Conservation (phyloP, 371 early-diverging fungal genomes). For the Mortierella sp. region DNA sequence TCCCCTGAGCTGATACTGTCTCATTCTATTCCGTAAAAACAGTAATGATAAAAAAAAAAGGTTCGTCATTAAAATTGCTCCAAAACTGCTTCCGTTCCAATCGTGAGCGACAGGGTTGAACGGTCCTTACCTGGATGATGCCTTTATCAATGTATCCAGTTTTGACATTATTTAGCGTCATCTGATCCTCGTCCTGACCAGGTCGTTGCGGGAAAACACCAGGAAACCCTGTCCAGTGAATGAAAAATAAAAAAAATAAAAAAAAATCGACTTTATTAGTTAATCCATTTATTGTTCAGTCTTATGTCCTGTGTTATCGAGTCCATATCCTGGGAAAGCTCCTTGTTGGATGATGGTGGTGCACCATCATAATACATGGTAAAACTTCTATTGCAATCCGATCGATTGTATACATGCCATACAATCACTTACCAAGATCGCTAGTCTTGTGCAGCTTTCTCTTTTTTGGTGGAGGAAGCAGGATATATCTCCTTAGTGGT, state of each 20-base stretch:
- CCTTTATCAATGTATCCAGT: constrained; percentile 74
- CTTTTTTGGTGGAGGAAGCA: constrained; percentile 63
- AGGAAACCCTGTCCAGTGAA: constrained; percentile 65
- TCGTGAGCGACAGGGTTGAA: constrained; percentile 10
- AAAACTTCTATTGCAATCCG: neutral
- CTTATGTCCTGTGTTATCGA: neutral
- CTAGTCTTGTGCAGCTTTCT: constrained; percentile 63
- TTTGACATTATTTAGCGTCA: constrained; percentile 78
- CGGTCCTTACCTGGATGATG: constrained; percentile 56
- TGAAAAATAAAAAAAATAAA: neutral
- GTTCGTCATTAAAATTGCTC: neutral
- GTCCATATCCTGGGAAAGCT: no score
- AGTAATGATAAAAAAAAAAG: neutral
- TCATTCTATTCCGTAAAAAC: constrained; percentile 37
- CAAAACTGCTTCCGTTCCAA: no score
- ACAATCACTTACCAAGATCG: constrained; percentile 47
- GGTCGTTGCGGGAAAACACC: constrained; percentile 76
- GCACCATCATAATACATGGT: neutral
- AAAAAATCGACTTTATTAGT: neutral
- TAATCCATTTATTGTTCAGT: neutral
- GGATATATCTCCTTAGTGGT: constrained; percentile 62
- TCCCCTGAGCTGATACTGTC: constrained; percentile 55
- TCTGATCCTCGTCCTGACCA: constrained; percentile 71
- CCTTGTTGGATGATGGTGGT: neutral
- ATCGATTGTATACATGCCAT: neutral